phyloP scores from a whole-genome alignment of 2,329 filamentous ascomycete genomes.

The Clarireedia hainanense region DNA sequence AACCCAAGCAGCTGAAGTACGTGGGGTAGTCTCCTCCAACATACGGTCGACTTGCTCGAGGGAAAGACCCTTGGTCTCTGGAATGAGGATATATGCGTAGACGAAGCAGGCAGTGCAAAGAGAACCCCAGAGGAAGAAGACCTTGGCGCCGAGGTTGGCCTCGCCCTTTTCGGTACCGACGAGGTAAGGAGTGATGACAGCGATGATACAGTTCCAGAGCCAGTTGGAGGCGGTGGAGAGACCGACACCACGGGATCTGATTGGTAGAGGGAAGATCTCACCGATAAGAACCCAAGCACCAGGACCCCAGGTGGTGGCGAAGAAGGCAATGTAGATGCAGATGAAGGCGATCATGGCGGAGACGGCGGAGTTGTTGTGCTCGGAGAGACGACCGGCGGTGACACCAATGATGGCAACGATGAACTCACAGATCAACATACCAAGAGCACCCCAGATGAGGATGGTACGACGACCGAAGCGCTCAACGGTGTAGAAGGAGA shows the following conservation, averaged over 20 bases:
- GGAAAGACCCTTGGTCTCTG: constrained; percentile 67
- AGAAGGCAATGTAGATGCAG: constrained; percentile 86
- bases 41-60: constrained; percentile 68
- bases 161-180: constrained; percentile 48
- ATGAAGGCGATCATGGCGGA: constrained; percentile 76
- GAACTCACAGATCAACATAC: constrained; percentile 83
- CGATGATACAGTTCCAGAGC: constrained; percentile 72
- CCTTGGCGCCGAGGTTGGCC: constrained; percentile 22
- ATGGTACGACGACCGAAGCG: constrained; percentile 71
- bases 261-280: constrained; percentile 84
- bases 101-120: constrained; percentile 47
- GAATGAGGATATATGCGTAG: constrained; percentile 53
- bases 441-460: constrained; percentile 68
- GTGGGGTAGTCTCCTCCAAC: constrained; percentile 39
- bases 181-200: constrained; percentile 68
- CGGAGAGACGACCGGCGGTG: constrained; percentile 46
- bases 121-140: constrained; percentile 53
- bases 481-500: constrained; percentile 85
- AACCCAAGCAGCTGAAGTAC: constrained; percentile 26
- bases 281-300: constrained; percentile 72
- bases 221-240: constrained; percentile 86
- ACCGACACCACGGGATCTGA: constrained; percentile 79
- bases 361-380: constrained; percentile 49
- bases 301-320: constrained; percentile 82
- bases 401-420: constrained; percentile 72